phyloP scores from a whole-genome alignment of 345 rosid species.

The Aegle marmelos region DNA sequence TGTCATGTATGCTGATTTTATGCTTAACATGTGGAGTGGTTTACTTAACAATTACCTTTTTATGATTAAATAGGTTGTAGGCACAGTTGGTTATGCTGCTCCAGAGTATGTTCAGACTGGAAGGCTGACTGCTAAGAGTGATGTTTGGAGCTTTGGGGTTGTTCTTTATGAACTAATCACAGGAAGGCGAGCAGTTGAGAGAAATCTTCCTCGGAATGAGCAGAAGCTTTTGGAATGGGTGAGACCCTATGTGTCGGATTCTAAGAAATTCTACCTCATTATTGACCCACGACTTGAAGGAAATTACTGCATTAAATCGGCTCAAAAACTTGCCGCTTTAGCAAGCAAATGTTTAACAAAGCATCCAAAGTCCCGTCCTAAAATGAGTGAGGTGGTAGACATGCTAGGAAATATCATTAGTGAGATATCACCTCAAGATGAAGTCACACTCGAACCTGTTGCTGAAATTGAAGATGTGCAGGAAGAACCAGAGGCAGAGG shows the following conservation, averaged over 20 bases:
- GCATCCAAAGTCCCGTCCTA: slow-evolving; percentile 83
- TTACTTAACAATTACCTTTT: neutral
- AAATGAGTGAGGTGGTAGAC: slow-evolving; percentile 84
- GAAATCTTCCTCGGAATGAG: slow-evolving; percentile 79
- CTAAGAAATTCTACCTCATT: slow-evolving; percentile 75
- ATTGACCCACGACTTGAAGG: slow-evolving; percentile 83
- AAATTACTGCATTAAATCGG: slow-evolving; percentile 66
- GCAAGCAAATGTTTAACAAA: slow-evolving; percentile 85
- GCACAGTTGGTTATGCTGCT: slow-evolving; percentile 95
- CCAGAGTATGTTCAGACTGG: slow-evolving; percentile 96
- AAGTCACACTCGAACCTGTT: slow-evolving; percentile 21
- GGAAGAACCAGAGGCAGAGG: slow-evolving; percentile 38
- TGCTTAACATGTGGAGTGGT: neutral
- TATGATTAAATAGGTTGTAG: slow-evolving; percentile 65
- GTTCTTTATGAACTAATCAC: slow-evolving; percentile 90
- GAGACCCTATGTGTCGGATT: slow-evolving; percentile 75
- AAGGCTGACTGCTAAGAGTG: slow-evolving; percentile 83
- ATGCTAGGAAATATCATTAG: slow-evolving; percentile 62
- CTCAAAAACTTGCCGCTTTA: slow-evolving; percentile 68
- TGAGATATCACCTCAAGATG: slow-evolving; percentile 34
- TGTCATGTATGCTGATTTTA: neutral
- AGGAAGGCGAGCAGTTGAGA: slow-evolving; percentile 82
- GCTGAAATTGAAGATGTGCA: slow-evolving; percentile 42
- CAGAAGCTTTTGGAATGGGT: slow-evolving; percentile 97
- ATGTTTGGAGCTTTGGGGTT: slow-evolving; percentile 99